phyloP scores from a whole-genome alignment of 306 rosid genomes.

The Prunus mume region DNA sequence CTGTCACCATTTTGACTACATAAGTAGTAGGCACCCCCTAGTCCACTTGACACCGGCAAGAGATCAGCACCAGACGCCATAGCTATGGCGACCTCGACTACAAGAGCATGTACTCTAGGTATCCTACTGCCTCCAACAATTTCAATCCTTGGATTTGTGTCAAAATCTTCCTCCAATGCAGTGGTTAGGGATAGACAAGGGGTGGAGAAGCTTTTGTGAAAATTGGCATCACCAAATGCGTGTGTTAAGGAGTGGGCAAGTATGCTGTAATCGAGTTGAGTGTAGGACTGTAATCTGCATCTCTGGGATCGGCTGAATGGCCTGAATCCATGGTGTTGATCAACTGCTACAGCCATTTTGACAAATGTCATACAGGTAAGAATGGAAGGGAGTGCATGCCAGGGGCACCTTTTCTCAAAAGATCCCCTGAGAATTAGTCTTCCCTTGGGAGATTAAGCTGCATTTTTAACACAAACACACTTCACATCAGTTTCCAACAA shows the following conservation, averaged over 20 bases:
- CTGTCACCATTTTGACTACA: constrained; percentile 53
- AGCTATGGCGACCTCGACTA: constrained; percentile 75
- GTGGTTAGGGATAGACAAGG: constrained; percentile 70
- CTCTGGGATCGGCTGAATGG: constrained; percentile 56
- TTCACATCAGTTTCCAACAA: not conserved
- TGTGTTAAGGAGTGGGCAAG: constrained; percentile 48
- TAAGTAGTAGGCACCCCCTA: constrained; percentile 79
- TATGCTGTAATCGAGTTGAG: constrained; percentile 55
- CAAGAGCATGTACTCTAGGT: constrained; percentile 58
- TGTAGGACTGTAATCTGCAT: constrained; percentile 78
- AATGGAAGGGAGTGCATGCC: constrained; percentile 55
- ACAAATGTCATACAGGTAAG: constrained; percentile 49
- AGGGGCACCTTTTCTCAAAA: constrained; percentile 28
- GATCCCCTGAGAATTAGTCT: constrained; percentile 35
- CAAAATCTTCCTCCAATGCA: constrained; percentile 44
- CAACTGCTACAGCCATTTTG: constrained; percentile 79
- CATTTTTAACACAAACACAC: constrained; percentile 4
- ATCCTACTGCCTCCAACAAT: constrained; percentile 57
- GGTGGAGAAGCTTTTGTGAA: constrained; percentile 89
- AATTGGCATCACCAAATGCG: constrained; percentile 45
- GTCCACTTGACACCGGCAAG: constrained; percentile 59
- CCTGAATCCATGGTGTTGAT: constrained; percentile 60
- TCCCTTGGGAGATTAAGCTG: constrained; percentile 41
- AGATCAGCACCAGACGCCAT: constrained; percentile 74
- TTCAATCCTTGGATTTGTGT: constrained; percentile 55